Conservation (phyloP, 2,329 filamentous ascomycete genomes). For the Exutisphaerella laricina region DNA sequence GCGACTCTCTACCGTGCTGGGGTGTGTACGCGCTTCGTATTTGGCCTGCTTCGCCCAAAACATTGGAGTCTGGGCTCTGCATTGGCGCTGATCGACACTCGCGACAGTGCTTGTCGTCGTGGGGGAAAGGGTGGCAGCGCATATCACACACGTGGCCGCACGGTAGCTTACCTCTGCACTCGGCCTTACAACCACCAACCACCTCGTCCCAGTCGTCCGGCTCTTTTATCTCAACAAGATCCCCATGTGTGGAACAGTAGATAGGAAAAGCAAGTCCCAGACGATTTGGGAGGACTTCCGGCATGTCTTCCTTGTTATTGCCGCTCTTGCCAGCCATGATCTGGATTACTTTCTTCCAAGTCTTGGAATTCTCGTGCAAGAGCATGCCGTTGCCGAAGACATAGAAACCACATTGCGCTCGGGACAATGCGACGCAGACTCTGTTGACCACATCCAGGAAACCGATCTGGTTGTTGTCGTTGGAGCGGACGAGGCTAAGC, state of each 20-base stretch:
- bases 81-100: slow-evolving; percentile 26
- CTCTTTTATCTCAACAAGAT: slow-evolving; percentile 29
- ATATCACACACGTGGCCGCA: slow-evolving; percentile 52
- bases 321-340: slow-evolving; percentile 25
- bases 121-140: slow-evolving; percentile 47
- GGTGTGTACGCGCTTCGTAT: not conserved
- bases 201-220: slow-evolving; percentile 50
- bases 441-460: slow-evolving; percentile 65
- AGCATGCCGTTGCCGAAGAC: slow-evolving; percentile 71
- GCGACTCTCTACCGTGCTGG: not conserved
- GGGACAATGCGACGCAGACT: slow-evolving; percentile 58
- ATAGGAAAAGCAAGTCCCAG: slow-evolving; percentile 23
- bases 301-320: slow-evolving; percentile 15
- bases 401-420: slow-evolving; percentile 74
- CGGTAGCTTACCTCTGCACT: slow-evolving; percentile 41
- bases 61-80: not conserved
- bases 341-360: slow-evolving; percentile 27
- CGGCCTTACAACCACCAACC: slow-evolving; percentile 48
- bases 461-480: slow-evolving; percentile 54
- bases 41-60: not conserved
- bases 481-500: slow-evolving; percentile 73
- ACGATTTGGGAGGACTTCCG: slow-evolving; percentile 18
- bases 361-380: slow-evolving; percentile 29
- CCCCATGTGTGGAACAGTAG: slow-evolving; percentile 27
- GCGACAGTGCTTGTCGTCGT: slow-evolving; percentile 26